A percentile compares a stretch with the other conserved stretches of the same genome.
These are phyloP conservation scores for Ananas comosus DNA, from an alignment of 176 grass and related monocot genomes.

Conservation along the genomic window DNA sequence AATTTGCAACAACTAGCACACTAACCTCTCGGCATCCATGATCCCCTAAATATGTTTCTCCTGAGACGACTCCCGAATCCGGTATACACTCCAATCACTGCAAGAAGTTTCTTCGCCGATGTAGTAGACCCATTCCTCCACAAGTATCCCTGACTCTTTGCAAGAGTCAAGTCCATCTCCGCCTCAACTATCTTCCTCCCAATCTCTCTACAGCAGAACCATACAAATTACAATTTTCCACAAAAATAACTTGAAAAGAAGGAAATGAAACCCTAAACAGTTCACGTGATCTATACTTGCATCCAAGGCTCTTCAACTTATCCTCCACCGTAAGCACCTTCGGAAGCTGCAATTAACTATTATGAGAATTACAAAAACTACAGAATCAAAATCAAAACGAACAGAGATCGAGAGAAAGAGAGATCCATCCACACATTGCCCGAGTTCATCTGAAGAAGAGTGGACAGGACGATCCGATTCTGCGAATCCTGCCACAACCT, in stretches of 20 bases:
- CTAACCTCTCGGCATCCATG: slow-evolving; percentile 95
- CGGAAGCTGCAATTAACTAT: slow-evolving; percentile 42
- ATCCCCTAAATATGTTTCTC: slow-evolving; percentile 72
- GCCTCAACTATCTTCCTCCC: slow-evolving; percentile 76
- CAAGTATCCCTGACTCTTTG: slow-evolving; percentile 84
- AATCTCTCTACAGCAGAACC: slow-evolving; percentile 41
- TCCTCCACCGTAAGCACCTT: slow-evolving; percentile 80
- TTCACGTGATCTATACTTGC: slow-evolving; percentile 44
- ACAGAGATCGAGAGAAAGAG: slow-evolving; percentile 10
- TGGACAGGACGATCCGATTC: slow-evolving; percentile 64
- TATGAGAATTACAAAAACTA: neutral
- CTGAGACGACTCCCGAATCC: slow-evolving; percentile 88
- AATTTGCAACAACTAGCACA: neutral
- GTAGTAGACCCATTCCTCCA: slow-evolving; percentile 44
- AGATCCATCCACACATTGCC: slow-evolving; percentile 52
- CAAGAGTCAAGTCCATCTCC: slow-evolving; percentile 82
- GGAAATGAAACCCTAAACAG: neutral
- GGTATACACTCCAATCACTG: slow-evolving; percentile 89
- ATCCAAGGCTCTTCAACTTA: slow-evolving; percentile 84
- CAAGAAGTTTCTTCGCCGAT: slow-evolving; percentile 46
- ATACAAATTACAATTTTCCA: neutral
- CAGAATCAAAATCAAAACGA: neutral
- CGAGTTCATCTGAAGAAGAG: slow-evolving; percentile 73
- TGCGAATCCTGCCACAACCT: slow-evolving; percentile 96
- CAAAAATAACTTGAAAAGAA: neutral